Evolutionary conservation across 345 rosid species (phyloP).

Genomic region (Sapria himalayana): DNA sequence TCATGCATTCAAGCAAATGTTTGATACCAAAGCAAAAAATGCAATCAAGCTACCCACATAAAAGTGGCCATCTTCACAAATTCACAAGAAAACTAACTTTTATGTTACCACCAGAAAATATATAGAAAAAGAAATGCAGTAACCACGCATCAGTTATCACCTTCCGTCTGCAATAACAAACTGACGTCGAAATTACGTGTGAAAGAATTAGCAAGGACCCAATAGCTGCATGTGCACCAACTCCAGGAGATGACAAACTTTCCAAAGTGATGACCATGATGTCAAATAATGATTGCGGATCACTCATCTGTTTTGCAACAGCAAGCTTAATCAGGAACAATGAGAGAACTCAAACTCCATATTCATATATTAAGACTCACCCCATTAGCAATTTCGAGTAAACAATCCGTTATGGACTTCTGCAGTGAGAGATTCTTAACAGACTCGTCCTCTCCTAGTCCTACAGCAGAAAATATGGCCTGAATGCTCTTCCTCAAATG

Average conservation of each 20-base stretch:
- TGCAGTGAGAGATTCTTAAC: conserved; percentile 48
- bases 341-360: no score
- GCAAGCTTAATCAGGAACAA: no score
- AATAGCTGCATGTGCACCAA: conserved; percentile 53
- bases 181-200: conserved; percentile 49
- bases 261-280: conserved; percentile 77
- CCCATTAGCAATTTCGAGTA: conserved; percentile 78
- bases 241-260: conserved; percentile 57
- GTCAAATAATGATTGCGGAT: conserved; percentile 40
- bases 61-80: no score
- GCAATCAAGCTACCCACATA: no score
- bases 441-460: conserved; percentile 48
- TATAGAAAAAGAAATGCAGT: no score
- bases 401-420: conserved; percentile 79
- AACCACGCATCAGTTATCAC: conserved; percentile 17
- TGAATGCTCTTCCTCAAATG: conserved; percentile 88
- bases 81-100: no score
- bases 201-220: conserved; percentile 67
- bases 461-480: conserved; percentile 40
- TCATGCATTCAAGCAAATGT: no score
- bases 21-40: no score
- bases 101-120: no score
- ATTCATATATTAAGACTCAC: conserved; percentile 18
- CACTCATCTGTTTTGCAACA: conserved; percentile 22
- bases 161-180: conserved; percentile 40